Base-by-base conservation (phyloP, 2,329 filamentous ascomycete species). In the Trichoderma sp. region DNA sequence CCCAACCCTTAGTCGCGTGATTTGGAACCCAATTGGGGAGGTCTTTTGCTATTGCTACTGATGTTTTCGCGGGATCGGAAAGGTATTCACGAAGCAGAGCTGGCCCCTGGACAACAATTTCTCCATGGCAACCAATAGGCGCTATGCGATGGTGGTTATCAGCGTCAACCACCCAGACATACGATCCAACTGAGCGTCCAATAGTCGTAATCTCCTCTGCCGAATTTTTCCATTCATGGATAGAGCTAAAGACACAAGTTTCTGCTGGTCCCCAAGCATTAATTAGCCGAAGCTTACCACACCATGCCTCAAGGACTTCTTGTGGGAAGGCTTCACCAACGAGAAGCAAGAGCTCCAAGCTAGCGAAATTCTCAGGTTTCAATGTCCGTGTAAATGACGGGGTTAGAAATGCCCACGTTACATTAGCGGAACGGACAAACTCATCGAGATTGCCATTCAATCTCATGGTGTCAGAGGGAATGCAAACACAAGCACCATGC, bases 221-320 rank as follows among this genome's bases (percentile, higher is more conserved):
- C 22, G 52, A 27, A 25, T 57, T 32, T 6, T 59, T 32, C 64
- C 59, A 67, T 32, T 64, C 35, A 22, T 69, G 58, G 2, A 69
- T 50, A 22, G 64, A 59, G 32, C 29, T 50, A 13, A 42, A 59
- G 32, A 67, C 56, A 39, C 53, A 67, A 2, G 64, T 58, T 42
- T 69, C 68, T 9, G 68, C 53, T 9, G 68, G 68, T 9, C 68
- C 68, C 35, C 56, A 69, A 7, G 57, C 42, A 57, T 69, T 69
- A 15, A 69, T 59, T 1, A 69, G 64, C 13, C 58, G 48, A 52
- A 67, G 34, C 10, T 19, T 58, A 3, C 56, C 57, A 13, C 29
- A 34, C 68, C 68, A 69, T 2, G 37, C 29, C 10, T 64, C 39
- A 15, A 67, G 19, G 17, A 67, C 7, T 13, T 67, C 64, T 37